Evolutionary conservation across 768 basidiomycete species (phyloP).

Genomic region (Mycena galericulata): DNA sequence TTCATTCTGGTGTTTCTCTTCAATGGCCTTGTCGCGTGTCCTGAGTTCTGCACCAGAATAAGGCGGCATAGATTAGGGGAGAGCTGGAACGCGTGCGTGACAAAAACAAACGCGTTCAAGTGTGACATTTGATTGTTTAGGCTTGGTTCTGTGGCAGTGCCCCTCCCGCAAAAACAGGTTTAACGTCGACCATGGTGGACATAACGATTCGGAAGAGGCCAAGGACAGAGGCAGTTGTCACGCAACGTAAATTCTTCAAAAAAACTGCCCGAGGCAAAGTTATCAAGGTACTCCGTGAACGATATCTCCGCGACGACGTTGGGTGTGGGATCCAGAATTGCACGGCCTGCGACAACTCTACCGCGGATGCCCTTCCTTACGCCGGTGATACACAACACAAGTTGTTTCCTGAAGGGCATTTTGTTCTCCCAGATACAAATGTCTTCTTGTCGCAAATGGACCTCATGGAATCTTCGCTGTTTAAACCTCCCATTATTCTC

Average conservation of each 20-base stretch:
- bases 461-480: slow-evolving; percentile 82
- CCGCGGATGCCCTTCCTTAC: slow-evolving; percentile 64
- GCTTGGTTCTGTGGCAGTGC: not conserved
- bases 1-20: slow-evolving; percentile 50
- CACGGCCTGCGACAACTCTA: slow-evolving; percentile 62
- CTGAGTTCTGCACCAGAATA: slow-evolving; percentile 50
- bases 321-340: slow-evolving; percentile 86
- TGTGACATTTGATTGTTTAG: not conserved
- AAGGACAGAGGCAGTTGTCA: slow-evolving; percentile 75
- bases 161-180: not conserved
- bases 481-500: slow-evolving; percentile 85
- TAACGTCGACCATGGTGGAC: slow-evolving; percentile 49
- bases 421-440: slow-evolving; percentile 94
- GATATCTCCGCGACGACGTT: slow-evolving; percentile 94
- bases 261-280: slow-evolving; percentile 96
- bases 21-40: slow-evolving; percentile 52
- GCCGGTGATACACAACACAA: slow-evolving; percentile 70
- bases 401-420: slow-evolving; percentile 76
- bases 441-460: slow-evolving; percentile 98
- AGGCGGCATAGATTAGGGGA: not conserved
- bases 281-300: slow-evolving; percentile 93
- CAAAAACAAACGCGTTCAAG: slow-evolving; percentile 23
- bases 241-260: slow-evolving; percentile 94
- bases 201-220: slow-evolving; percentile 83
- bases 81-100: slow-evolving; percentile 9